Percentiles rank a stretch among this genome's conserved stretches.
These are phyloP conservation scores for Metroxylon sagu DNA, from an alignment of 176 grass and related monocot genomes.

Conservation along the genomic window DNA sequence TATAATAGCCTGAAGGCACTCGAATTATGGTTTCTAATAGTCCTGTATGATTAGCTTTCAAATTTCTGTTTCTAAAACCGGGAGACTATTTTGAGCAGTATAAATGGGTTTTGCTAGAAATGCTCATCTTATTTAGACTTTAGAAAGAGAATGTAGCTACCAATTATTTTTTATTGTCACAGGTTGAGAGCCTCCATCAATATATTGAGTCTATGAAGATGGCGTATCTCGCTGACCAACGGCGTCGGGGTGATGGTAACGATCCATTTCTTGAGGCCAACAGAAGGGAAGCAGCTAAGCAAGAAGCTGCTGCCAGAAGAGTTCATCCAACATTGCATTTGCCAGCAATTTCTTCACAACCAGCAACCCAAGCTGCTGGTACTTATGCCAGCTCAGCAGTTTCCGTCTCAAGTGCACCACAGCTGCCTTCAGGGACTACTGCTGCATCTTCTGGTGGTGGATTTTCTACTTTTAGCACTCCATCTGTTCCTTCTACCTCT, in stretches of 20 bases:
- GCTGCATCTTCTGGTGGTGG: slow-evolving; percentile 32
- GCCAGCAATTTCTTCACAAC: slow-evolving; percentile 41
- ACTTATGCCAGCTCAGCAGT: neutral
- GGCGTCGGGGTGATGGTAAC: slow-evolving; percentile 30
- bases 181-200: slow-evolving; percentile 84
- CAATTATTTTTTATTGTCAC: slow-evolving; percentile 28
- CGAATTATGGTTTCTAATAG: too few species aligned
- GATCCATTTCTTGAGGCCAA: slow-evolving; percentile 75
- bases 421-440: slow-evolving; percentile 35
- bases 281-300: slow-evolving; percentile 52
- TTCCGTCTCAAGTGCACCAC: slow-evolving; percentile 22
- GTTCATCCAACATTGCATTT: slow-evolving; percentile 65
- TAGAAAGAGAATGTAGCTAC: too few species aligned
- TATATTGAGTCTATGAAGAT: slow-evolving; percentile 50
- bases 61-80: too few species aligned
- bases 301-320: slow-evolving; percentile 46
- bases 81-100: too few species aligned
- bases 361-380: slow-evolving; percentile 17
- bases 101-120: too few species aligned
- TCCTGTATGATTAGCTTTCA: too few species aligned
- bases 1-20: too few species aligned
- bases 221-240: slow-evolving; percentile 39
- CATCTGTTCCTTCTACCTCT: slow-evolving; percentile 33
- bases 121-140: too few species aligned
- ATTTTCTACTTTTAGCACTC: slow-evolving; percentile 43